Evolutionary conservation across 2,329 filamentous ascomycete species (phyloP), one percentile per base, ranked within the genome.

Genomic region (Mycosphaerella arachidis): DNA sequence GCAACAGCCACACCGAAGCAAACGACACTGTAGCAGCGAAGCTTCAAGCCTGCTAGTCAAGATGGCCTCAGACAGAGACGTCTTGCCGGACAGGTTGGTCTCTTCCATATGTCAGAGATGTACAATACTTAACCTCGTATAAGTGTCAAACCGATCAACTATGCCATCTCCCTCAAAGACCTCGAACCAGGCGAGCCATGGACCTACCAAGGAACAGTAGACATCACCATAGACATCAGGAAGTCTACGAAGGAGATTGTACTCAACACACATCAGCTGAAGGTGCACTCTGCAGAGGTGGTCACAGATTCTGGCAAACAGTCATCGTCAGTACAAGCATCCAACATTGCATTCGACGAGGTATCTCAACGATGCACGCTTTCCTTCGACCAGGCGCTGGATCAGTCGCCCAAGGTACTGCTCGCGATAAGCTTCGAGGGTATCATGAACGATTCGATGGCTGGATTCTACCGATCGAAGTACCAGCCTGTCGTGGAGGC

Each of bases 401-500:
- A 87, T 18, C 79, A 84, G 33, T 82, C 87, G 27, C 81, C 86
- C 61, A 86, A 89, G 72, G 87, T 88, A 27, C 73, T 81, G 5
- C 76, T 96, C 46, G 79, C 82, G 51, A 84, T 96, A 71, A 82
- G 85, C 20, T 96, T 94, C 71, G 83, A 89, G 69, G 92, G 91
- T 61, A 87, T 83, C 60, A 88, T 96, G 76, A 96, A 96, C 80
- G 90, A 95, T 78, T 89, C 91, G 72, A 96, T 96, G 91, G 88
- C 90, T 60, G 92, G 92, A 45, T 96, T 96, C 81, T 96, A 94
- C 77, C 87, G 92, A 66, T 92, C 90, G 71, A 92, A 94, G 79
- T 99, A 99, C 78, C 96, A 91, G 80, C 91, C 92, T 18, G 78
- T 84, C 56, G 86, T 83, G 43, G 80, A 88, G 35, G 84, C 92